Evolutionary conservation across 2,329 filamentous ascomycete species (phyloP), one percentile per base, ranked within the genome.

Genomic region (Arachnomyces sp.): DNA sequence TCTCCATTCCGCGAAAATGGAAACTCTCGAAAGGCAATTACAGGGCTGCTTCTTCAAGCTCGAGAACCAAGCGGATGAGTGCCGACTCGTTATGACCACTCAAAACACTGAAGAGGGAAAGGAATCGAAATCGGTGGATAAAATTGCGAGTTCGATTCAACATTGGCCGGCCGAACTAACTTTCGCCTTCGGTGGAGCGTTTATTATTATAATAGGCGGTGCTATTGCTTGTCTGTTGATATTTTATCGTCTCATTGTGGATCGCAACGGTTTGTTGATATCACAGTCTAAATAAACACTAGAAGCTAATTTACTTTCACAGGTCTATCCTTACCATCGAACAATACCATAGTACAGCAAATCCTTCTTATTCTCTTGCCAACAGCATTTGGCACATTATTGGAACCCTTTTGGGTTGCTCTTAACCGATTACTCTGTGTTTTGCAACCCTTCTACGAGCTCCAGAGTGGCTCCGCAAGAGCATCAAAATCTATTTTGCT

Each of bases 381-480:
- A 0, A 78, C 73, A 0, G 60, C 66, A 0, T 58, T 80, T 3
- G 71, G 75, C 0, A 80, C 77, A 0, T 39, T 78, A 0, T 59
- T 78, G 0, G 77, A 82, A 29, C 75, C 77, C 0, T 62, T 74
- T 1, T 78, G 77, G 71, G 56, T 77, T 0, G 49, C 79, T 0
- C 42, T 82, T 0, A 79, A 77, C 31, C 63, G 76, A 0, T 39
- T 73, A 0, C 47, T 78, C 0, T 78, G 74, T 30, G 50, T 77
- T 7, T 46, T 80, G 0, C 70, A 77, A 21, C 77, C 77, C 0
- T 71, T 77, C 13, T 63, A 72, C 2, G 66, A 74, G 8, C 55
- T 80, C 0, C 62, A 63, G 15, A 42, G 48, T 3, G 68, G 72
- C 0, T 58, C 64, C 6, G 61, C 67, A 0, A 37, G 42, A 1